Evolutionary conservation across 306 rosid species (phyloP), one percentile per base, ranked within the genome.

Genomic region (Cicer arietinum): DNA sequence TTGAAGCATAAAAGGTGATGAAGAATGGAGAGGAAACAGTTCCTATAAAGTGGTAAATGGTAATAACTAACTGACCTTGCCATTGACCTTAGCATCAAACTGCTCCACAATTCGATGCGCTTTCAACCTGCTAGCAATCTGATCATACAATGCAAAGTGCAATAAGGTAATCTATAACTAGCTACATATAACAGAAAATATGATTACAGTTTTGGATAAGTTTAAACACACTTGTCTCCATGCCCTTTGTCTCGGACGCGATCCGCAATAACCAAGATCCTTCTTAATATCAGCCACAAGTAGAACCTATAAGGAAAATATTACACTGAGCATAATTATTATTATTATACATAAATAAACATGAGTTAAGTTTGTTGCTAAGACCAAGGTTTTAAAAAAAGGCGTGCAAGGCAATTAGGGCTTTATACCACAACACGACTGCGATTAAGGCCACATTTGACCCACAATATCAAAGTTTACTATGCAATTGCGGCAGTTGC

Each of bases 11-110:
- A 57, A 57, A 57, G 25, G 41, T 3, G 25, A 58, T 25, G 63
- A 40, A 57, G 63, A 57, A 58, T 25, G 63, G 63, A 57, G 63
- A 57, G 42, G 2, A 30, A 3, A 30, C 17, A 12, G 6, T 59
- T 30, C 13, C 18, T 44, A 37, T 6, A 18, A 67, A 40, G 42
- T 69, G 45, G 43, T 17, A 43, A 48, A 73, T 53, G 50, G 20
- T 9, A 47, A 44, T 75, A 76, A 51, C 71, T 61, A 73, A 89
- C 98, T 66, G 62, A 92, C 98, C 96, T 91, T 94, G 63, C 84
- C 90, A 66, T 94, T 85, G 78, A 94, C 96, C 81, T 87, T 89
- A 64, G 98, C 97, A 10, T 87, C 88, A 89, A 94, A 94, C 82
- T 80, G 86, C 85, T 90, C 88, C 60, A 88, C 90, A 22, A 87